Evolutionary conservation across 139 green algal species (phyloP).

Genomic region (Chlorella sp.): DNA sequence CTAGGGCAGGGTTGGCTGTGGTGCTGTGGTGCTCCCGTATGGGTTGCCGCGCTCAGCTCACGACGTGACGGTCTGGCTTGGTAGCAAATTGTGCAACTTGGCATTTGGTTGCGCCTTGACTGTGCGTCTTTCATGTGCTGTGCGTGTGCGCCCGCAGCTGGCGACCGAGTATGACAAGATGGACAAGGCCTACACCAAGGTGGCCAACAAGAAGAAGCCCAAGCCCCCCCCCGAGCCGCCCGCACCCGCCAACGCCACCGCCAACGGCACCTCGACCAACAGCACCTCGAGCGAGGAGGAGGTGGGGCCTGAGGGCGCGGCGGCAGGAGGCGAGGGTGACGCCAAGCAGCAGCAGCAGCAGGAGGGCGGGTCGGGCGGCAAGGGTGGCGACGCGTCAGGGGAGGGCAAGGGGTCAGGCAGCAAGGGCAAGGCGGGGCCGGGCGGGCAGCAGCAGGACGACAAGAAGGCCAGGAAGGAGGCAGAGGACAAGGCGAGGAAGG

Average conservation of each 20-base stretch:
- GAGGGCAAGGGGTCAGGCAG: neutral
- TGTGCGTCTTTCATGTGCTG: no score
- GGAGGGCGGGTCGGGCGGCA: neutral
- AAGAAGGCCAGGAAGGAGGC: neutral
- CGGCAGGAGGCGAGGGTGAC: neutral
- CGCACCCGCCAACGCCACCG: constrained; percentile 7
- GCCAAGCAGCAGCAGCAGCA: neutral
- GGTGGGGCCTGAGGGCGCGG: no score
- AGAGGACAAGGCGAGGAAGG: neutral
- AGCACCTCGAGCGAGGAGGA: neutral
- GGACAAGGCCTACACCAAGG: constrained; percentile 44
- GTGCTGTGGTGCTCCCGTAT: no score
- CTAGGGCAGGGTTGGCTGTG: no score
- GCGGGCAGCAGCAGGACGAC: neutral
- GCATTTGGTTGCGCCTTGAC: no score
- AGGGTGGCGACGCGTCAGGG: neutral
- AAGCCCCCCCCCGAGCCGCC: constrained; percentile 37
- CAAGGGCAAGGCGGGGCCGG: neutral
- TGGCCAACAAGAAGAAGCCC: constrained; percentile 63
- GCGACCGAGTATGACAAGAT: constrained; percentile 23
- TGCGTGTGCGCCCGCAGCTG: no score
- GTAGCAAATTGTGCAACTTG: no score
- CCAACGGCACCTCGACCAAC: neutral
- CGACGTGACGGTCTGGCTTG: no score
- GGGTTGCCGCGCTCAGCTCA: no score